phyloP scores from a whole-genome alignment of 2,329 filamentous ascomycete genomes.

The Phialophora chinensis region DNA sequence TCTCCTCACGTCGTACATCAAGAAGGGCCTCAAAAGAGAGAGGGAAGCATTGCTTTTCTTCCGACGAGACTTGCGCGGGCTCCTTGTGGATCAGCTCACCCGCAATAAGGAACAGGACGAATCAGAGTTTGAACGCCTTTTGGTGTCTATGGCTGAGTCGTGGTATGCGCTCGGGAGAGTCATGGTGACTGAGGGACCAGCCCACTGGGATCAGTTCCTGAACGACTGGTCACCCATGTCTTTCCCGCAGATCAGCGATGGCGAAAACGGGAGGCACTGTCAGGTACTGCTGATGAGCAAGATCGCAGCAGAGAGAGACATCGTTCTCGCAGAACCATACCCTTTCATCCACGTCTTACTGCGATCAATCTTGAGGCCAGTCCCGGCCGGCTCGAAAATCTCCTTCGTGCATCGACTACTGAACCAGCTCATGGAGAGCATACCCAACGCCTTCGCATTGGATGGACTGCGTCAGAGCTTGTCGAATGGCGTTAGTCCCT shows the following conservation, averaged over 20 bases:
- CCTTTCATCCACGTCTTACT: conserved; percentile 30
- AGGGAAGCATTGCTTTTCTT: conserved; percentile 3
- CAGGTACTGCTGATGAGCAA: conserved; percentile 33
- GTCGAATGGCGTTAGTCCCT: conserved; percentile 1
- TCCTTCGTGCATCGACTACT: conserved; percentile 33
- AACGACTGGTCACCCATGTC: conserved; percentile 20
- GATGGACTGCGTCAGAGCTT: conserved; percentile 19
- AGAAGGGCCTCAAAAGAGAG: conserved; percentile 15
- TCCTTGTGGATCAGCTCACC: conserved; percentile 23
- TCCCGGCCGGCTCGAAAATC: conserved; percentile 6
- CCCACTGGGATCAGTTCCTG: conserved; percentile 31
- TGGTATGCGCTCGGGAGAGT: conserved; percentile 30
- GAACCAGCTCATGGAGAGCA: conserved; percentile 24
- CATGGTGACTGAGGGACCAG: conserved; percentile 20
- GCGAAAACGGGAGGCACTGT: conserved; percentile 24
- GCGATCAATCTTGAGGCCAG: conserved; percentile 20
- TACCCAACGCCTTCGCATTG: conserved; percentile 24
- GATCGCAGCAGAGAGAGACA: conserved; percentile 12
- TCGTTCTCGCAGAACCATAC: conserved; percentile 20
- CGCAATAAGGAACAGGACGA: not conserved
- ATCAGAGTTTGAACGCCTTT: not conserved
- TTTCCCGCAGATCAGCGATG: conserved; percentile 20
- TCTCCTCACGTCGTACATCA: conserved; percentile 27
- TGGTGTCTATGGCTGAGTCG: conserved; percentile 27
- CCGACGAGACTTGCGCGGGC: conserved; percentile 15